Evolutionary conservation across 2,329 filamentous ascomycete genomes (phyloP), one percentile per base, ranked within the genome.

Genomic region (Lasiodiplodia hormozganensis): DNA sequence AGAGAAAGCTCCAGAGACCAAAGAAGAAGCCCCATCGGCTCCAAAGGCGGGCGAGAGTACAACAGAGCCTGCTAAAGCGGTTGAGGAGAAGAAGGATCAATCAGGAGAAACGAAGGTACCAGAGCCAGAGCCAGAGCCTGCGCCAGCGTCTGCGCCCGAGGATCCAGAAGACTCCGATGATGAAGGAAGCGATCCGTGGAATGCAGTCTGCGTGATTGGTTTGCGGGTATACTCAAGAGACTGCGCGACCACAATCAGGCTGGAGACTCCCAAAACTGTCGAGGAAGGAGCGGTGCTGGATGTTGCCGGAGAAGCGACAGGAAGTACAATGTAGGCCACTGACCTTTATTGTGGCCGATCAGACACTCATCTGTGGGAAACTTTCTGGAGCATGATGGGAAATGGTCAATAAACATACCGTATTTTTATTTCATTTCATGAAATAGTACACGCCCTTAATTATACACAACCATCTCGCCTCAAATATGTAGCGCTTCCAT

Each of bases 171-270:
- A 80, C 2, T 76, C 80, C 53, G 80, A 81, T 25, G 80, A 84
- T 49, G 82, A 84, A 66, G 79, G 78, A 47, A 77, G 79, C n/a
- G 83, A 85, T 69, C 86, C 86, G 0, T 89, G 87, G 87, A 88
- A 89, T 72, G 87, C 87, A 0, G 82, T 88, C 1, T 88, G 86
- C 70, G 86, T 89, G 18, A 82, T 89, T 6, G 87, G 87, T 0
- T 74, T 89, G 38, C 80, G 86, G 4, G 86, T 89, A 0, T 89
- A 87, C 72, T 84, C 82, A 4, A 82, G 85, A 69, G 84, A 86
- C 69, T 78, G 77, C 0, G 79, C 80, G 31, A 81, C 88, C 43
- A 82, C 79, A 3, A 81, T 89, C 25, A 81, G 84, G 70, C 85
- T 88, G 10, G 77, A 86, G n/a, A 82, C 76, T 68, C 76, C 78